Conservation (phyloP, 2,329 filamentous ascomycete genomes). For the Cephalotrichum gorgonifer region DNA sequence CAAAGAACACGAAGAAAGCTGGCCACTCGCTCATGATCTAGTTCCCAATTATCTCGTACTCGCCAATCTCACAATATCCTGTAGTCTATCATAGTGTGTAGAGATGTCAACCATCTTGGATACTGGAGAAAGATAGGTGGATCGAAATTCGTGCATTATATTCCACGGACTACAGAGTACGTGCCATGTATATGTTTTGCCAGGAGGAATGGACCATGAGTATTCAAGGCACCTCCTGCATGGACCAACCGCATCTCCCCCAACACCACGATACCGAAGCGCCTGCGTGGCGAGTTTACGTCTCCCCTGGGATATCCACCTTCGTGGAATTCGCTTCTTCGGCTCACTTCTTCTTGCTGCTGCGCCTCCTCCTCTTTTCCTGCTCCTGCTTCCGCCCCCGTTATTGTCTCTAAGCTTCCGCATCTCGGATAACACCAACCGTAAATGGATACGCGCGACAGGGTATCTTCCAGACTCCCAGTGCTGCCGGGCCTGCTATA, state of each 20-base stretch:
- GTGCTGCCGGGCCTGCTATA: background rate
- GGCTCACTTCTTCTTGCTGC: background rate
- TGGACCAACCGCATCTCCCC: background rate
- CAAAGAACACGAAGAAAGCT: too few species aligned
- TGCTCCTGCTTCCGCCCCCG: background rate
- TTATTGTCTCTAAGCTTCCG: background rate
- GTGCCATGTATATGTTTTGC: background rate
- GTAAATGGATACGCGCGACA: background rate
- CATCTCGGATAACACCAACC: background rate
- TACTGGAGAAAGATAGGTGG: background rate
- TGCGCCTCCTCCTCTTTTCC: background rate
- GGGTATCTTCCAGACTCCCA: slow-evolving; percentile 1
- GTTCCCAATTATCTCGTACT: too few species aligned
- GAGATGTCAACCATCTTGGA: too few species aligned
- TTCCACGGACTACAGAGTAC: background rate
- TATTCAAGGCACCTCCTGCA: background rate
- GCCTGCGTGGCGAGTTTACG: background rate
- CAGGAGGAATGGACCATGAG: background rate
- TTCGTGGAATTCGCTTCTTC: background rate
- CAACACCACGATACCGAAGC: background rate
- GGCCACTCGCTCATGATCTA: too few species aligned
- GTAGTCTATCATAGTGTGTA: too few species aligned
- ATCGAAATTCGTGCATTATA: background rate
- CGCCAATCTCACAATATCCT: too few species aligned
- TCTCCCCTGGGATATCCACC: background rate